Evolutionary conservation across 202 grass and related monocot genomes (phyloP), one percentile per base, ranked within the genome.

Genomic region (Schoenoplectus tabernaemontani): DNA sequence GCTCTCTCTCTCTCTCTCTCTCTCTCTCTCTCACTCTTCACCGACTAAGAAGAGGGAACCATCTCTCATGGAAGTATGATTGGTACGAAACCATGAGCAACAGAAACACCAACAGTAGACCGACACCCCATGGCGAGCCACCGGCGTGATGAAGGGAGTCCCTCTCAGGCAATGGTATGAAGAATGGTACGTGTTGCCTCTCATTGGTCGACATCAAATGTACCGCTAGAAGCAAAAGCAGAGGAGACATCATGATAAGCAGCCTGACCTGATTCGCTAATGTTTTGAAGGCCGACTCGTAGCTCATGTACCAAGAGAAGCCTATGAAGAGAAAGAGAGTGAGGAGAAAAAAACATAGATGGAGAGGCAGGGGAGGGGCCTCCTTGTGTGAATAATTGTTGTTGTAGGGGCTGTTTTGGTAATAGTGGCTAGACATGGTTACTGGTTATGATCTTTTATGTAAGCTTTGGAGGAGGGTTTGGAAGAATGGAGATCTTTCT

Each of bases 71-170:
- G 85, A 95, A 91, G 83, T 95, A 86, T 60, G 88, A 89, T 76
- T 92, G 89, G 83, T 92, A 98, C 28, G 91, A 94, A 50, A 98
- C 83, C 95, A 95, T 95, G 81, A 98, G 76, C 84, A 95, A 51
- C 64, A 98, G 84, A 26, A 98, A 82, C 70, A 90, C 37, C 78
- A 98, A 81, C 12, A 92, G 78, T 32, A 95, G 84, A 1, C 73
- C 95, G 16, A 98, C 91, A 54, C 95, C 91, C 95, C 91, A 98
- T 11, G 95, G 95, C 26, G 95, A 91, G 0, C 91, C 91, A 2
- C 95, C 91, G 37, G 87, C 88, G 22, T 84, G 81, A 81, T 92
- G 89, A 67, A 95, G 88, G 63, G 95, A 87, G 51, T 92, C 88
- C 78, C 63, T 84, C 86, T 98, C 95, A 4, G 95, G 87, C 84